Percentiles rank a stretch among this genome's conserved stretches.
Evolutionary conservation across 208 protist genomes (phyloP).

Genomic region (Leishmania amazonensis): DNA sequence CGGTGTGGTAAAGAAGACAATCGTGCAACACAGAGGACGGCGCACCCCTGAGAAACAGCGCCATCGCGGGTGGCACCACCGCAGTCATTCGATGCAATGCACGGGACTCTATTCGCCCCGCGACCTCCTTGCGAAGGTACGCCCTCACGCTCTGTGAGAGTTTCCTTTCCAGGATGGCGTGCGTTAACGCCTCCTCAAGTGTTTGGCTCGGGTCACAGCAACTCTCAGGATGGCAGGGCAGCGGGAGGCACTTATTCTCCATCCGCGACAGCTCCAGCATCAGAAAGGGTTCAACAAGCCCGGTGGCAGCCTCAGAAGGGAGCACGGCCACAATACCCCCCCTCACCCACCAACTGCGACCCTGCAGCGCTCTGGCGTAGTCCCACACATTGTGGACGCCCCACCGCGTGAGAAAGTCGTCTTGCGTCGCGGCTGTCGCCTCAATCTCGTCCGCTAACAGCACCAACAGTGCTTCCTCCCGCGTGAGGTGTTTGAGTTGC

Average conservation of each 20-base stretch:
- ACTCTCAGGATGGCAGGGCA: background rate
- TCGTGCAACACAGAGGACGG: slow-evolving; percentile 27
- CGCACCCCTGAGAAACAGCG: slow-evolving; percentile 30
- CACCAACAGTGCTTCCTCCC: slow-evolving; percentile 29
- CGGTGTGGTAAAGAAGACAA: slow-evolving; percentile 42
- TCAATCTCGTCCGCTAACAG: slow-evolving; percentile 17
- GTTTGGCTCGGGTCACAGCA: background rate
- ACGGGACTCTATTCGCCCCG: slow-evolving; percentile 22
- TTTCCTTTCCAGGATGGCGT: slow-evolving; percentile 3
- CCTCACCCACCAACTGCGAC: slow-evolving; percentile 21
- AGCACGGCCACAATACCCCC: slow-evolving; percentile 17
- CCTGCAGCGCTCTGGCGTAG: slow-evolving; percentile 13
- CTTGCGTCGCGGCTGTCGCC: slow-evolving; percentile 8
- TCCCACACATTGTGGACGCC: slow-evolving; percentile 27
- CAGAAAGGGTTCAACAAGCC: slow-evolving; percentile 30
- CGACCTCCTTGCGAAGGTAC: slow-evolving; percentile 8
- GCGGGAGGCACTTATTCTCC: background rate
- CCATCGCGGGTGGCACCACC: slow-evolving; percentile 47
- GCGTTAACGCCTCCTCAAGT: background rate
- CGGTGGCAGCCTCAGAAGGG: background rate
- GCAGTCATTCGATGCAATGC: slow-evolving; percentile 36
- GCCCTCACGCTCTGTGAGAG: slow-evolving; percentile 1
- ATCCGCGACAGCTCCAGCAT: slow-evolving; percentile 35
- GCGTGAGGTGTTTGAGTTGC: background rate
- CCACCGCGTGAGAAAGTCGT: slow-evolving; percentile 23